Percentiles rank a stretch among this genome's conserved stretches.
Conservation (phyloP, 495 filamentous ascomycete genomes). For the Tuber brumale region DNA sequence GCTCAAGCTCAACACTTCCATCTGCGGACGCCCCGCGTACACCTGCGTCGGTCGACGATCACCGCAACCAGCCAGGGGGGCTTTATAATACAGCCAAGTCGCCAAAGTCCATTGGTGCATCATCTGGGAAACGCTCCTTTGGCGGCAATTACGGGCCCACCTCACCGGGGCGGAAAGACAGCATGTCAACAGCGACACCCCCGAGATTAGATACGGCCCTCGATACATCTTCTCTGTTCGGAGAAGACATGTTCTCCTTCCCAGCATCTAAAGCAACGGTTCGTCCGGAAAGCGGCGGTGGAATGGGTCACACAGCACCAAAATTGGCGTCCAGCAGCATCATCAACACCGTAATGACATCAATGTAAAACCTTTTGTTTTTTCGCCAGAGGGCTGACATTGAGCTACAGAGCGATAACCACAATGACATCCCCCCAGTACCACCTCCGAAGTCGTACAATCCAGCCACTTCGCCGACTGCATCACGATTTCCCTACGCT, state of each 20-base stretch:
- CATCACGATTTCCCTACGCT: slow-evolving; percentile 29
- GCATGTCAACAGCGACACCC: slow-evolving; percentile 30
- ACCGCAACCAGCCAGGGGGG: slow-evolving; percentile 14
- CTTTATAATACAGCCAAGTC: slow-evolving; percentile 31
- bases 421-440: slow-evolving; percentile 39
- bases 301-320: slow-evolving; percentile 39
- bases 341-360: slow-evolving; percentile 37
- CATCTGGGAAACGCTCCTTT: slow-evolving; percentile 33
- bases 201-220: slow-evolving; percentile 39
- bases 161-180: slow-evolving; percentile 26
- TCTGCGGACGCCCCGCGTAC: slow-evolving; percentile 40
- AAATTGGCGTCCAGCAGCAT: slow-evolving; percentile 38
- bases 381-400: slow-evolving; percentile 21
- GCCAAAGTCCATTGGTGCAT: slow-evolving; percentile 31
- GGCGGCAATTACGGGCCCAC: slow-evolving; percentile 29
- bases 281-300: slow-evolving; percentile 23
- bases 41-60: slow-evolving; percentile 38
- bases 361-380: slow-evolving; percentile 8
- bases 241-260: slow-evolving; percentile 42
- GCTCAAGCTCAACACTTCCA: slow-evolving; percentile 41
- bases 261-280: slow-evolving; percentile 27
- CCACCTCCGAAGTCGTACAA: slow-evolving; percentile 41
- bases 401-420: slow-evolving; percentile 33
- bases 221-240: slow-evolving; percentile 40
- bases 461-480: slow-evolving; percentile 29